Conservation (phyloP, 2,329 filamentous ascomycete species). For the Paramyrothecium roridum region DNA sequence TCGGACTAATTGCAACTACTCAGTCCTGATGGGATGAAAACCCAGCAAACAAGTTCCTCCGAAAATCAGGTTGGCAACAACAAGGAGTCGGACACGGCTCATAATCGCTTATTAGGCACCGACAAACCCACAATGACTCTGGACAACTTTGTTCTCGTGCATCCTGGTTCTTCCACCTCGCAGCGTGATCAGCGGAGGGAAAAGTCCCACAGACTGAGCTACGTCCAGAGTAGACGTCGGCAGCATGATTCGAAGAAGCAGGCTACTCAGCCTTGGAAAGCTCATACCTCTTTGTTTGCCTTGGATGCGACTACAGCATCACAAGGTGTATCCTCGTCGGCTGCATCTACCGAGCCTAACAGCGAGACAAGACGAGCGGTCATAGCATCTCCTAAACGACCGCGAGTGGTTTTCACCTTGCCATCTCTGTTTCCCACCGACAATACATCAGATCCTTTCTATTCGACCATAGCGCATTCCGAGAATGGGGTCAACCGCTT, state of each 20-base stretch:
- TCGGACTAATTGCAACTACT: not conserved
- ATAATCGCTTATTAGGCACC: too few species aligned
- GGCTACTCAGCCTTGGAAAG: not conserved
- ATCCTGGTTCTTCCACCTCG: not conserved
- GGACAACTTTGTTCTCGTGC: not conserved
- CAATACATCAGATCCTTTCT: constrained; percentile 8
- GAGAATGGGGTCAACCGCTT: constrained; percentile 5
- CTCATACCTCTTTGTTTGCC: not conserved
- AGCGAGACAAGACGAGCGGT: too few species aligned
- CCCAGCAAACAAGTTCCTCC: too few species aligned
- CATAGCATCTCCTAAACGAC: not conserved
- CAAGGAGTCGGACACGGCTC: too few species aligned
- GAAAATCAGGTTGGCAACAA: too few species aligned
- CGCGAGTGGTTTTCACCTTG: not conserved
- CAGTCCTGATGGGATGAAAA: too few species aligned
- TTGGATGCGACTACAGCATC: not conserved
- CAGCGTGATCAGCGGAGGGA: not conserved
- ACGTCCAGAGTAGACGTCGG: not conserved
- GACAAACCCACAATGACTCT: not conserved
- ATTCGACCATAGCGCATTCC: constrained; percentile 4
- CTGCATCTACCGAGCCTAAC: not conserved
- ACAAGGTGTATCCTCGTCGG: not conserved
- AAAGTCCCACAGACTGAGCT: not conserved
- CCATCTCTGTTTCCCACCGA: not conserved
- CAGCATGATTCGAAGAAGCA: not conserved